phyloP scores from a whole-genome alignment of 805 yeast genomes.

The Kodamaea hsintzibuensis region DNA sequence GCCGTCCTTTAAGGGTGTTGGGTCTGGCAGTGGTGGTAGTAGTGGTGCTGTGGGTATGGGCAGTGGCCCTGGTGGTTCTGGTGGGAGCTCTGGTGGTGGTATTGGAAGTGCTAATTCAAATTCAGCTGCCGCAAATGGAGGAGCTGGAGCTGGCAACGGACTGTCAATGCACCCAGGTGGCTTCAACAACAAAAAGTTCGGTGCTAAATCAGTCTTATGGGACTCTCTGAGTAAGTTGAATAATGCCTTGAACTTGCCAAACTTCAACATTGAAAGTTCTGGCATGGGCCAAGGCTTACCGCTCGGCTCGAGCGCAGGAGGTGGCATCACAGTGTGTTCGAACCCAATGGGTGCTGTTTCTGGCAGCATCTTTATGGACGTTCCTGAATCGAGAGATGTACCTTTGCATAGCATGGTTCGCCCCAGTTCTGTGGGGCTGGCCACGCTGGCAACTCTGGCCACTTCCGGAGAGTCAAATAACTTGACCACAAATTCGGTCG shows the following conservation, averaged over 20 bases:
- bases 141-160: no score
- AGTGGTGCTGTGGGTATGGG: not conserved
- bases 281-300: no score
- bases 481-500: not conserved
- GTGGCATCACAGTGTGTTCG: not conserved
- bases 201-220: conserved; percentile 28
- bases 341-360: not conserved
- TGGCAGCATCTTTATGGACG: conserved; percentile 3
- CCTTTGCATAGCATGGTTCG: not conserved
- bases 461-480: not conserved
- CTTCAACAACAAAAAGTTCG: conserved; percentile 3
- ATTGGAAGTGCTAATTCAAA: not conserved
- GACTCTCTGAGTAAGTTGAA: conserved; percentile 27
- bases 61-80: not conserved
- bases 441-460: not conserved
- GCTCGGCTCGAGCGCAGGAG: not conserved
- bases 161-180: not conserved
- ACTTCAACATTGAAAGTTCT: conserved; percentile 23
- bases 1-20: conserved; percentile 23
- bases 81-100: not conserved
- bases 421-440: conserved; percentile 3
- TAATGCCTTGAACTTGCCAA: conserved; percentile 28
- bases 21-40: not conserved
- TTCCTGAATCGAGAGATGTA: not conserved
- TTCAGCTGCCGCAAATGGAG: not conserved